Base-by-base conservation (phyloP, 176 grass and related monocot genomes). In the Musa beccarii region DNA sequence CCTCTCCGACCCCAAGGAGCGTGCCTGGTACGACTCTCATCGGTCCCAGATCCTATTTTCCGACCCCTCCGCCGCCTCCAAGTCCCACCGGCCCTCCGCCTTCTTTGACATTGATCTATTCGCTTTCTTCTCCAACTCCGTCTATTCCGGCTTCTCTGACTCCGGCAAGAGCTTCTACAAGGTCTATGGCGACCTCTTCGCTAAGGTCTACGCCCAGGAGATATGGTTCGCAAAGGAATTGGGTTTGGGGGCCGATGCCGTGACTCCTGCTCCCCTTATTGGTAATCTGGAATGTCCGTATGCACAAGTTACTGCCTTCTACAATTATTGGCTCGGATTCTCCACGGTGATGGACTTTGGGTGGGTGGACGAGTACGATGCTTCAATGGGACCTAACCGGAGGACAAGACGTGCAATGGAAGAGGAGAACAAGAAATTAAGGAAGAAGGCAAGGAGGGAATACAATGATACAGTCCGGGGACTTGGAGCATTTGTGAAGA, bases 21-120 rank as follows among this genome's bases (percentile, higher is more conserved):
- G 94, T 63, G 74, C 86, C 75, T 93, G 92, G 81, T 97, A 97
- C 84, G 90, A 97, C 52, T 93, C 94, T 22, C 94, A 97, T 72
- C 90, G 94, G 34, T 93, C 90, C 63, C 94, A 93, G 83, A 97
- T 97, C 84, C 90, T 91, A 75, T 93, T 93, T 81, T 79, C 94
- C 67, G 81, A 88, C 72, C 13, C 76, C 71, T 49, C 34, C 50
- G 26, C 73, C 56, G 66, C 85, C 61, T 75, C 85, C 59, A 80
- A 80, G 56, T 73, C 75, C 54, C 78, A 72, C 55, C 29, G 54
- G 12, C 71, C 75, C 7, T 84, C 87, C 50, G 75, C 83, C 1
- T 92, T 89, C 67, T 80, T 79, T 49, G 86, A 90, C 54, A 71
- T 92, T 11, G 84, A 97, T 81, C 86, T 97, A 17, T 97, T 91